Evolutionary conservation across 495 filamentous ascomycete species (phyloP).

Genomic region (Aspergillus cavernicola): DNA sequence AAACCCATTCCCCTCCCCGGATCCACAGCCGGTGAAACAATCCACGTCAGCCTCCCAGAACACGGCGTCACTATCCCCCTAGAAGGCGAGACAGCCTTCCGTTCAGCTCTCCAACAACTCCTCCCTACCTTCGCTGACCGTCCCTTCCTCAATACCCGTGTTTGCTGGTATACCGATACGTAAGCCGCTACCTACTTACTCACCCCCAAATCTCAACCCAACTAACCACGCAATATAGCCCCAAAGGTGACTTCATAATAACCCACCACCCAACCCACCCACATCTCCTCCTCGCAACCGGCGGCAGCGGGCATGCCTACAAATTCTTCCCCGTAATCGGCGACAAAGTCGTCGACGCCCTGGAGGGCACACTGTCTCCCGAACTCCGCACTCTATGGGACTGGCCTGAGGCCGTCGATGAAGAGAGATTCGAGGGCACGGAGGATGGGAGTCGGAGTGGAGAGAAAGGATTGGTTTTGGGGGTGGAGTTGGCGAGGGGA

Average conservation of each 20-base stretch:
- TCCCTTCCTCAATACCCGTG: slow-evolving; percentile 62
- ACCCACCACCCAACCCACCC: slow-evolving; percentile 65
- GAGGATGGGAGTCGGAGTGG: slow-evolving; percentile 51
- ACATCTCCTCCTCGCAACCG: slow-evolving; percentile 75
- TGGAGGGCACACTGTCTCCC: slow-evolving; percentile 53
- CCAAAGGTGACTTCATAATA: slow-evolving; percentile 76
- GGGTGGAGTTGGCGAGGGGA: slow-evolving; percentile 41
- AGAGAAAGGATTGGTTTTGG: slow-evolving; percentile 28
- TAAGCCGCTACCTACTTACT: slow-evolving; percentile 20
- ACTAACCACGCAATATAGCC: slow-evolving; percentile 22
- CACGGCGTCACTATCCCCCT: slow-evolving; percentile 42
- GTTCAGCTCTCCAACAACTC: slow-evolving; percentile 56
- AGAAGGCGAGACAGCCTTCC: slow-evolving; percentile 61
- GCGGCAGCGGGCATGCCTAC: slow-evolving; percentile 82
- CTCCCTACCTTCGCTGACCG: slow-evolving; percentile 60
- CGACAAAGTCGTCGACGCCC: slow-evolving; percentile 66
- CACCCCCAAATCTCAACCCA: background rate
- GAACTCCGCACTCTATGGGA: slow-evolving; percentile 64
- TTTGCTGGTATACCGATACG: slow-evolving; percentile 93
- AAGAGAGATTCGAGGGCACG: slow-evolving; percentile 41
- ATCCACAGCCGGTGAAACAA: slow-evolving; percentile 18
- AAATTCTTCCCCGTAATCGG: slow-evolving; percentile 88
- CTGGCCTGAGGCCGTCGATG: slow-evolving; percentile 50
- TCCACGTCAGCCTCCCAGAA: slow-evolving; percentile 42
- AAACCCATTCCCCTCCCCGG: slow-evolving; percentile 38